Conservation (phyloP, 176 grass and related monocot genomes). For the Triticum dicoccoides region DNA sequence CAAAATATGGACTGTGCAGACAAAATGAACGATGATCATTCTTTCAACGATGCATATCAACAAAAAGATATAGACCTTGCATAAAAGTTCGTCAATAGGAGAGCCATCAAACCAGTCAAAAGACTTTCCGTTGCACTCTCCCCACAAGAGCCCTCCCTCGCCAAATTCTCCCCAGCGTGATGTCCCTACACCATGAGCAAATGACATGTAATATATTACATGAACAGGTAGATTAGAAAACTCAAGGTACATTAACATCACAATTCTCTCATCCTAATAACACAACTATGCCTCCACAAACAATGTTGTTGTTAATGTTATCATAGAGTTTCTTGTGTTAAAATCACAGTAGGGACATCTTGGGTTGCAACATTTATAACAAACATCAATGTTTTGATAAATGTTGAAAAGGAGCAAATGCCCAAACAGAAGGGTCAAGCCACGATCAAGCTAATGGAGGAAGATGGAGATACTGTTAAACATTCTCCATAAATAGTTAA, state of each 20-base stretch:
- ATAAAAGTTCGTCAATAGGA: constrained; percentile 75
- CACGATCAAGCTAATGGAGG: background rate
- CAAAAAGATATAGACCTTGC: constrained; percentile 62
- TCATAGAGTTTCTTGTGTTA: constrained; percentile 14
- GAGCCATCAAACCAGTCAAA: constrained; percentile 80
- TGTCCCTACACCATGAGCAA: constrained; percentile 60
- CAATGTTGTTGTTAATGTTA: background rate
- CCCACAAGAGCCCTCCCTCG: constrained; percentile 89
- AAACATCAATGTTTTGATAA: background rate
- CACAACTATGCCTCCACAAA: background rate
- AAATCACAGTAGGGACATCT: background rate
- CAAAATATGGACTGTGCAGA: background rate
- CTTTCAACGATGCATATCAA: constrained; percentile 3
- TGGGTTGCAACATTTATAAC: background rate
- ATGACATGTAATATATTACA: constrained; percentile 20
- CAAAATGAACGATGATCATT: background rate
- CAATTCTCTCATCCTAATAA: background rate
- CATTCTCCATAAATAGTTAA: background rate
- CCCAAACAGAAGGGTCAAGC: background rate
- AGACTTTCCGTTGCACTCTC: constrained; percentile 84
- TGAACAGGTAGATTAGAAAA: constrained; percentile 18
- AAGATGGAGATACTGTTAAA: background rate
- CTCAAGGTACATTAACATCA: constrained; percentile 7
- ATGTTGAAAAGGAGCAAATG: background rate
- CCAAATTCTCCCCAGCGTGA: constrained; percentile 90